phyloP scores from a whole-genome alignment of 225 moss, liverwort and hornwort species.

The Antitrichia curtipendula region DNA sequence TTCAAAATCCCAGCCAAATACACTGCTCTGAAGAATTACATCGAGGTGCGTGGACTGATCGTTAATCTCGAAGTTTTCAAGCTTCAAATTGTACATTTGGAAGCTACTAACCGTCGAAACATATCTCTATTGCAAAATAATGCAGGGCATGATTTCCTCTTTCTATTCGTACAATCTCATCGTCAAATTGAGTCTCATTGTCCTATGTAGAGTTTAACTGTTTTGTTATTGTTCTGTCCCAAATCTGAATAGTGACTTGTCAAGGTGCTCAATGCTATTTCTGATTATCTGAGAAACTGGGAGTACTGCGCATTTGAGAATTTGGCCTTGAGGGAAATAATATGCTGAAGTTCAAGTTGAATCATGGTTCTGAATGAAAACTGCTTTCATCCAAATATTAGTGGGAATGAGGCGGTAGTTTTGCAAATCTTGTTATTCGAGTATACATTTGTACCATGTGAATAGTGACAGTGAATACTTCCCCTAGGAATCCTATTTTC shows the following conservation, averaged over 20 bases:
- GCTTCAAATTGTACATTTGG: neutral
- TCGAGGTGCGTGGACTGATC: constrained; percentile 30
- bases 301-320: neutral
- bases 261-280: neutral
- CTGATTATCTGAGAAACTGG: neutral
- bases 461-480: too few relatives aligned
- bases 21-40: constrained; percentile 47
- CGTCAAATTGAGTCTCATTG: neutral
- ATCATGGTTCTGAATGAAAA: neutral
- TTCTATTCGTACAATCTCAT: neutral
- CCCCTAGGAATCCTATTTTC: too few relatives aligned
- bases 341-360: neutral
- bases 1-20: constrained; percentile 47
- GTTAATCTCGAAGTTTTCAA: neutral
- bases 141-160: too few relatives aligned
- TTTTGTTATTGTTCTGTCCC: neutral
- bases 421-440: neutral
- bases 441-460: neutral
- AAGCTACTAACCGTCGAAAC: neutral
- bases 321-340: neutral
- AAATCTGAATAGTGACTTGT: neutral
- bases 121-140: neutral
- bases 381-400: neutral
- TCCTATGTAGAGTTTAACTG: neutral
- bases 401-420: too few relatives aligned